Conservation (phyloP, 495 filamentous ascomycete species). For the Penicillium silybi region DNA sequence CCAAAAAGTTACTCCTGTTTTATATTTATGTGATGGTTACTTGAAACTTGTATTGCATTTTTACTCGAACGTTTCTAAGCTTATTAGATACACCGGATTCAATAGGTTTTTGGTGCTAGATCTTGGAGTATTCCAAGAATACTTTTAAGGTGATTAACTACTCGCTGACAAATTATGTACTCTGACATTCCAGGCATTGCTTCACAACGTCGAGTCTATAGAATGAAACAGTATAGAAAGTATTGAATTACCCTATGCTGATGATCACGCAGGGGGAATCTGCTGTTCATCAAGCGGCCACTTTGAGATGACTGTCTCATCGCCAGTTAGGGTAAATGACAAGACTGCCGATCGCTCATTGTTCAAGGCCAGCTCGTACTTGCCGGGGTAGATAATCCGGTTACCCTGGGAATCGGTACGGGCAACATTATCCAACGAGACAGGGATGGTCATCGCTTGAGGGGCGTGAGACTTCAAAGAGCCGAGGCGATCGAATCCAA, state of each 20-base stretch:
- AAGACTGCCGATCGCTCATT: constrained; percentile 29
- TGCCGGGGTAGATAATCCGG: constrained; percentile 61
- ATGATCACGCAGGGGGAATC: constrained; percentile 18
- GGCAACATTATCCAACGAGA: constrained; percentile 57
- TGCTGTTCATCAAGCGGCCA: constrained; percentile 33
- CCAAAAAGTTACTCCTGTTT: no score
- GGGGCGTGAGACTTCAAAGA: constrained; percentile 38
- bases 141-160: no score
- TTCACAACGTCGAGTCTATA: not conserved
- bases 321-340: constrained; percentile 29
- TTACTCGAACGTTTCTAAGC: no score
- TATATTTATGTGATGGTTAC: no score
- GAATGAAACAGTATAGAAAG: not conserved
- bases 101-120: no score
- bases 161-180: not conserved
- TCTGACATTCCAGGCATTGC: not conserved
- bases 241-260: not conserved
- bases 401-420: constrained; percentile 57
- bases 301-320: constrained; percentile 24
- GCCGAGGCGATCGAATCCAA: constrained; percentile 53
- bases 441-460: constrained; percentile 35
- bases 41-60: no score
- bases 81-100: no score
- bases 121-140: no score
- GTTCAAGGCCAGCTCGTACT: constrained; percentile 58